A percentile compares a stretch with the other conserved stretches of the same genome.
phyloP scores from a whole-genome alignment of 192 early-diverging fungal species.

The Entophlyctis luteolus region DNA sequence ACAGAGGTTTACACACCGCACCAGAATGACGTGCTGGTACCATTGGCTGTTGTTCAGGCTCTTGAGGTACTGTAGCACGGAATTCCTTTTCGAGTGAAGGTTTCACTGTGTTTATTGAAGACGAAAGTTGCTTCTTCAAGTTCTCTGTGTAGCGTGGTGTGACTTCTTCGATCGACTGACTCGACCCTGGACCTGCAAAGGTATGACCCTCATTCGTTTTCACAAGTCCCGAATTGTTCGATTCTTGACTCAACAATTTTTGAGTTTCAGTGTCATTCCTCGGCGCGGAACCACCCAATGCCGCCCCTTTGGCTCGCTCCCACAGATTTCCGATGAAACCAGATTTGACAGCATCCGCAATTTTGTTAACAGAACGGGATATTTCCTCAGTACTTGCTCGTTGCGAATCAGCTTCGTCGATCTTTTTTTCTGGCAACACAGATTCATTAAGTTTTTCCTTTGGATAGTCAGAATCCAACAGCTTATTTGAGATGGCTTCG shows the following conservation, averaged over 20 bases:
- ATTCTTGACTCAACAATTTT: not conserved
- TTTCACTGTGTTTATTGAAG: slow-evolving; percentile 33
- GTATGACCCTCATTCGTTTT: not conserved
- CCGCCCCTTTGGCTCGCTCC: slow-evolving; percentile 5
- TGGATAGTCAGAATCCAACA: slow-evolving; percentile 60
- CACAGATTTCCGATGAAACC: slow-evolving; percentile 23
- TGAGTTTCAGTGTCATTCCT: not conserved
- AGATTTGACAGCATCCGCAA: slow-evolving; percentile 5
- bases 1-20: slow-evolving; percentile 29
- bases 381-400: slow-evolving; percentile 7
- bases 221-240: not conserved
- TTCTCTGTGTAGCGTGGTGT: slow-evolving; percentile 28
- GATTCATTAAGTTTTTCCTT: slow-evolving; percentile 1
- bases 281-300: not conserved
- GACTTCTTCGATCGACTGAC: slow-evolving; percentile 25
- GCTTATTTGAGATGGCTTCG: slow-evolving; percentile 53
- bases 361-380: slow-evolving; percentile 8
- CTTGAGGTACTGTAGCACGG: slow-evolving; percentile 34
- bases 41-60: slow-evolving; percentile 24
- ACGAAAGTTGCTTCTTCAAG: slow-evolving; percentile 36
- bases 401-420: not conserved
- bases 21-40: slow-evolving; percentile 25
- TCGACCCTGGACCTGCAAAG: not conserved
- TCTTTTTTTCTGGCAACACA: not conserved
- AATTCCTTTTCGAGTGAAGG: slow-evolving; percentile 36